A percentile compares a stretch with the other conserved stretches of the same genome.
These are phyloP conservation scores for Coccomyxa sp. DNA, from an alignment of 139 green algal species.

Conservation along the genomic window DNA sequence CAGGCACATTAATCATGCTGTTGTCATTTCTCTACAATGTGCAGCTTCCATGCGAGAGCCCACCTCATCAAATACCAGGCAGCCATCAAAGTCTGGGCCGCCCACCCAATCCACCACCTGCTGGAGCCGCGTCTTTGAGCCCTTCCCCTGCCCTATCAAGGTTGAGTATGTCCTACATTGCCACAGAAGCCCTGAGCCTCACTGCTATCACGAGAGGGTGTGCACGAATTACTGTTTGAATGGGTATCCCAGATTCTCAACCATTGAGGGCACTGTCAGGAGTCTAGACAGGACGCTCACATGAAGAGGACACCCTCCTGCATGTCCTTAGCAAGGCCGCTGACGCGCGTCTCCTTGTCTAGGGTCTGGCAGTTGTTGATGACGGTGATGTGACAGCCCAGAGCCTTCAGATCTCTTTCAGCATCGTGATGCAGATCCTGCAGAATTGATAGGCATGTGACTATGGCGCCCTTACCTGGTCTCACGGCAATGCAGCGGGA, in stretches of 20 bases:
- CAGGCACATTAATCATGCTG: no score
- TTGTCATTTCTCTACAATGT: neutral
- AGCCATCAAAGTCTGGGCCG: slow-evolving; percentile 56
- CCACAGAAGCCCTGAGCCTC: no score
- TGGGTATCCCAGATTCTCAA: neutral
- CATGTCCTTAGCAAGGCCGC: slow-evolving; percentile 67
- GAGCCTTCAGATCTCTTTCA: slow-evolving; percentile 52
- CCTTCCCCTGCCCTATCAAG: slow-evolving; percentile 38
- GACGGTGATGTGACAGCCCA: slow-evolving; percentile 60
- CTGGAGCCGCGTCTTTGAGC: slow-evolving; percentile 38
- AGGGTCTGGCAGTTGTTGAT: slow-evolving; percentile 71
- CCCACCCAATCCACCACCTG: slow-evolving; percentile 76
- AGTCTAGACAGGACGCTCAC: slow-evolving; percentile 22
- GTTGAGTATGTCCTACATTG: slow-evolving; percentile 76
- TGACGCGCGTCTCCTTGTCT: slow-evolving; percentile 54
- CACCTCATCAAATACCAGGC: slow-evolving; percentile 78
- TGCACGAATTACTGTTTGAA: no score
- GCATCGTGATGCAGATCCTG: slow-evolving; percentile 66
- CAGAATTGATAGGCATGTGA: no score
- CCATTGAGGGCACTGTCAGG: neutral
- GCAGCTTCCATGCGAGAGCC: neutral
- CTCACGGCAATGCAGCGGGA: no score
- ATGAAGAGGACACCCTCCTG: slow-evolving; percentile 82
- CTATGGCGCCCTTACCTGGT: no score
- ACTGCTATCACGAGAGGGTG: no score